These are phyloP conservation scores for Claviceps cyperi DNA, from an alignment of 2,329 filamentous ascomycete genomes.

Conservation along the genomic window DNA sequence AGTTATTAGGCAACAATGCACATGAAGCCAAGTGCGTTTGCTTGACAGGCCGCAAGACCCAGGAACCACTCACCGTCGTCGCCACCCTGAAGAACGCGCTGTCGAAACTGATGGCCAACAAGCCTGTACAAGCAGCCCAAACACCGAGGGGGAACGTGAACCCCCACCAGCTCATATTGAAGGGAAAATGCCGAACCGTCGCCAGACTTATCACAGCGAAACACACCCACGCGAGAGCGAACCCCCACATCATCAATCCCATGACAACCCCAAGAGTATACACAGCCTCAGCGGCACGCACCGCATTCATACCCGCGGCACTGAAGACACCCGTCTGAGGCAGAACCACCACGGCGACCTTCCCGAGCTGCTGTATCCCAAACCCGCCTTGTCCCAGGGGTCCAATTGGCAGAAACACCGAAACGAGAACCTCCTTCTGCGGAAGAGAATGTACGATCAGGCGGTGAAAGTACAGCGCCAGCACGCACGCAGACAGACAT, in stretches of 20 bases:
- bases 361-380: slow-evolving; percentile 36
- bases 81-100: slow-evolving; percentile 29
- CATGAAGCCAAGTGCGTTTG: not conserved
- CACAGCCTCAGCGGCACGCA: slow-evolving; percentile 27
- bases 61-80: slow-evolving; percentile 17
- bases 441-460: slow-evolving; percentile 52
- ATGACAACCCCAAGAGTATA: slow-evolving; percentile 41
- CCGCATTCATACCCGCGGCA: slow-evolving; percentile 19
- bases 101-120: slow-evolving; percentile 25
- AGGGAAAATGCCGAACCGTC: slow-evolving; percentile 26
- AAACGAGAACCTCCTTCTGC: slow-evolving; percentile 51
- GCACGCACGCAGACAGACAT: slow-evolving; percentile 42
- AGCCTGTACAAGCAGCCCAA: slow-evolving; percentile 25
- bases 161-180: slow-evolving; percentile 35
- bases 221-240: slow-evolving; percentile 28
- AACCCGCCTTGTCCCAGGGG: slow-evolving; percentile 54
- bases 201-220: slow-evolving; percentile 27
- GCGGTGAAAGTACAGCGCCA: slow-evolving; percentile 56
- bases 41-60: not conserved
- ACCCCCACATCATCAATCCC: slow-evolving; percentile 29
- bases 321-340: slow-evolving; percentile 29
- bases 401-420: slow-evolving; percentile 51
- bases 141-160: slow-evolving; percentile 34
- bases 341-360: slow-evolving; percentile 28
- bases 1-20: not conserved